phyloP scores from a whole-genome alignment of 805 yeast species.

The Cyberlindnera maritima region DNA sequence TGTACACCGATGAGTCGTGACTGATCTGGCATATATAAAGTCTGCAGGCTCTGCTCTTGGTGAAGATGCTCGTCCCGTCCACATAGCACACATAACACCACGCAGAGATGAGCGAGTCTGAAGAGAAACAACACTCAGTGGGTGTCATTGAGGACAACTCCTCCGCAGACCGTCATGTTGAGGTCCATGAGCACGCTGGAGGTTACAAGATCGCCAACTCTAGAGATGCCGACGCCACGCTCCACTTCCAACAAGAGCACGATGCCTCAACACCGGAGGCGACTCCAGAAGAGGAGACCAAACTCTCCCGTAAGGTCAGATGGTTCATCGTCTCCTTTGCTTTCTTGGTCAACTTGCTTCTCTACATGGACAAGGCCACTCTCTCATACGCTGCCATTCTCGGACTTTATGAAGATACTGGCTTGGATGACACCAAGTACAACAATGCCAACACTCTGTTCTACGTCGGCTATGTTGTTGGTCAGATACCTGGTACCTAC shows the following conservation, averaged over 20 bases:
- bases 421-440: constrained; percentile 40
- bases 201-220: constrained; percentile 36
- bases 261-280: constrained; percentile 35
- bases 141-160: background rate
- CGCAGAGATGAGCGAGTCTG: background rate
- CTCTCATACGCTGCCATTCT: constrained; percentile 46
- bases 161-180: constrained; percentile 2
- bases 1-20: no score
- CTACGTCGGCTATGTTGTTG: constrained; percentile 49
- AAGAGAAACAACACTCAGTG: background rate
- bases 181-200: constrained; percentile 4
- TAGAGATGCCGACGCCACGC: constrained; percentile 40
- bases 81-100: background rate
- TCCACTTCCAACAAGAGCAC: constrained; percentile 34
- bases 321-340: constrained; percentile 37
- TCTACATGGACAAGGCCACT: constrained; percentile 52
- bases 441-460: constrained; percentile 51
- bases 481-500: constrained; percentile 41
- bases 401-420: constrained; percentile 46
- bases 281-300: constrained; percentile 41
- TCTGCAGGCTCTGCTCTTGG: background rate
- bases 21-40: background rate
- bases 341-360: constrained; percentile 38
- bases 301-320: constrained; percentile 36
- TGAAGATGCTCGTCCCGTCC: background rate